Conservation (phyloP, 2,329 filamentous ascomycete species). For the Botryosphaeria dothidea region DNA sequence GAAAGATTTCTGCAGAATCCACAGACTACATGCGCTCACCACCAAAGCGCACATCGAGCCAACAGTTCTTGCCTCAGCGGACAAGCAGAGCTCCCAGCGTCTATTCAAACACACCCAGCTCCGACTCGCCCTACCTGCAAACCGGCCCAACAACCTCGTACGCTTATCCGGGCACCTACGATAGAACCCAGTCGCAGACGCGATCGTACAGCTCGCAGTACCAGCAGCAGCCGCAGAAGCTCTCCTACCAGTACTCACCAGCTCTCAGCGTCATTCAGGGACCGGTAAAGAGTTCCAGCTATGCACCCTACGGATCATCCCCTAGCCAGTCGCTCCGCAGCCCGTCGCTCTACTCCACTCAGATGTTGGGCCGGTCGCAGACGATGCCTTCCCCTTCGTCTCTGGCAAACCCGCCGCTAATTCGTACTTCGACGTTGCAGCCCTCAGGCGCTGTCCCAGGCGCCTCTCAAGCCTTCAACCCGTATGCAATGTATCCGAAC, state of each 20-base stretch:
- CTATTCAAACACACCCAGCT: conserved; percentile 32
- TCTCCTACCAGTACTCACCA: conserved; percentile 22
- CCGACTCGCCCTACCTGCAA: conserved; percentile 40
- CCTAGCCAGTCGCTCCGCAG: conserved; percentile 24
- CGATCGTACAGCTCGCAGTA: conserved; percentile 17
- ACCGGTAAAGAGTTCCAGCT: conserved; percentile 30
- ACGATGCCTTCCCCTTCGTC: conserved; percentile 48
- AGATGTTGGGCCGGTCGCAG: conserved; percentile 38
- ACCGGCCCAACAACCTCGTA: conserved; percentile 37
- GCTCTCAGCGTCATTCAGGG: conserved; percentile 22
- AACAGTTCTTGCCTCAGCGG: conserved; percentile 38
- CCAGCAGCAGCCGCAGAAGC: conserved; percentile 18
- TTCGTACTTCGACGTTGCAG: conserved; percentile 68
- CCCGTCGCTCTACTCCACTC: conserved; percentile 23
- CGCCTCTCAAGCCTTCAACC: conserved; percentile 56
- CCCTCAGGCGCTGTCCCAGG: conserved; percentile 43
- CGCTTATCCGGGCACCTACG: conserved; percentile 41
- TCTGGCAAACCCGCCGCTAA: conserved; percentile 53
- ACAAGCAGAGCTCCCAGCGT: conserved; percentile 21
- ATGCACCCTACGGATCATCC: conserved; percentile 16
- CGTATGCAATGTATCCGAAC: conserved; percentile 76
- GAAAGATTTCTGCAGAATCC: conserved; percentile 56
- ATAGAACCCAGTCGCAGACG: conserved; percentile 33
- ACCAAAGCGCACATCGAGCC: conserved; percentile 48
- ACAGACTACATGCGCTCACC: conserved; percentile 50